Evolutionary conservation across 805 yeast species (phyloP), one percentile per base, ranked within the genome.

Genomic region (Lipomyces mesembrius): DNA sequence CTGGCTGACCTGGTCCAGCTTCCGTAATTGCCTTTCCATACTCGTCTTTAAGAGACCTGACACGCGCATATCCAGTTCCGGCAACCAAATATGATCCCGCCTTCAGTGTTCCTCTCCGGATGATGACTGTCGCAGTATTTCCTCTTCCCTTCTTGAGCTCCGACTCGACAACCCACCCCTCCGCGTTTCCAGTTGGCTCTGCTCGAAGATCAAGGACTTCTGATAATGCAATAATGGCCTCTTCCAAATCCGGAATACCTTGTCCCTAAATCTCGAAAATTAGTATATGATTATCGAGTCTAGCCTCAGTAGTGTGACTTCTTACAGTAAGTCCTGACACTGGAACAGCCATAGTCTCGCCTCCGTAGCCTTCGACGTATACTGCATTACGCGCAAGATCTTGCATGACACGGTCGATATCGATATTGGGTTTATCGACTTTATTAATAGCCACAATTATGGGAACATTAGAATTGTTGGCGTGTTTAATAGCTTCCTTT

Each of bases 141-240:
- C 73, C 99, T 71, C 91, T 80, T 0, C 96, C 94, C 73, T 88
- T 88, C 64, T 87, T 87, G 20, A 91, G 84, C 74, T 91, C 87
- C 1, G 97, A 88, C 77, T 95, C 99, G 59, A 95, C 83, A 53
- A 95, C 81, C 89, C 94, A 92, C 1, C 98, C 99, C 79, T 94
- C 97, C 27, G 77, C 77, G 22, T 84, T 84, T n/a, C 72, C 68
- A n/a, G 68, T 73, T 9, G 72, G 77, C 65, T 84, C 87, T 0
- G 96, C 87, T 74, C 87, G 85, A 64, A 92, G 81, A 63, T 95
- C 98, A 75, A 87, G 83, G 68, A 94, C 80, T 69, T 95, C 99
- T 60, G 97, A 87, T 60, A 92, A 83, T 0, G 97, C 86, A 29
- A 92, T 85, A 57, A 95, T 87, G 1, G 96, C 91, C 77, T 94